These are phyloP conservation scores for Phanerochaete carnosa DNA, from an alignment of 768 basidiomycete genomes.

Conservation along the genomic window DNA sequence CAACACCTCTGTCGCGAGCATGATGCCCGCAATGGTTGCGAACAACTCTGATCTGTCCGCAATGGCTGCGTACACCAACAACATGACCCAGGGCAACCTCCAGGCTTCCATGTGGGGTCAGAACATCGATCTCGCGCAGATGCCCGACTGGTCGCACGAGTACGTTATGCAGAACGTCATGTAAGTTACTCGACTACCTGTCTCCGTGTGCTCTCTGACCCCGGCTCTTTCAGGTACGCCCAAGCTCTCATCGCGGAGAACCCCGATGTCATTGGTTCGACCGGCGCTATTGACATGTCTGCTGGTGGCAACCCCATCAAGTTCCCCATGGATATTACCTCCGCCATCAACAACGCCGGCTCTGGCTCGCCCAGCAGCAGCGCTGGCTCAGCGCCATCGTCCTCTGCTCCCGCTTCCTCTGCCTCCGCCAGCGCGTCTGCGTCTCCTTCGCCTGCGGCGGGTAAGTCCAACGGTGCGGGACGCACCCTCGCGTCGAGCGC, in stretches of 20 bases:
- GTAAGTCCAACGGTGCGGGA: conserved; percentile 39
- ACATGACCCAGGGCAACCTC: conserved; percentile 43
- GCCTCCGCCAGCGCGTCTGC: conserved; percentile 19
- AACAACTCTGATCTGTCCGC: conserved; percentile 50
- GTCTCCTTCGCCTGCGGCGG: conserved; percentile 18
- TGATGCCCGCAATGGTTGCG: conserved; percentile 44
- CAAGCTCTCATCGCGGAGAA: conserved; percentile 44
- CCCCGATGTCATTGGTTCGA: conserved; percentile 45
- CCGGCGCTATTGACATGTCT: conserved; percentile 52
- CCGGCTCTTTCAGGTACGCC: conserved; percentile 29
- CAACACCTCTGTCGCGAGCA: conserved; percentile 45
- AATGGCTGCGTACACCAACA: conserved; percentile 49
- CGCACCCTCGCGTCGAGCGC: conserved; percentile 46
- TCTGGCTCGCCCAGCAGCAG: conserved; percentile 24
- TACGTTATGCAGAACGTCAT: conserved; percentile 56
- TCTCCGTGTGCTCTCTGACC: not conserved
- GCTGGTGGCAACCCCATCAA: conserved; percentile 43
- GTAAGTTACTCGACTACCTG: conserved; percentile 16
- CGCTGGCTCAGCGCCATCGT: conserved; percentile 25
- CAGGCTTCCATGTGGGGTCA: conserved; percentile 57
- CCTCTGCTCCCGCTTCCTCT: conserved; percentile 21
- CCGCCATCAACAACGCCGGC: conserved; percentile 29
- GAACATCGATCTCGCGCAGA: conserved; percentile 51
- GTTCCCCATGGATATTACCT: conserved; percentile 57
- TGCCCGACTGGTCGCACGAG: conserved; percentile 54